Conservation (phyloP, 345 rosid species). For the Populus ilicifolia region DNA sequence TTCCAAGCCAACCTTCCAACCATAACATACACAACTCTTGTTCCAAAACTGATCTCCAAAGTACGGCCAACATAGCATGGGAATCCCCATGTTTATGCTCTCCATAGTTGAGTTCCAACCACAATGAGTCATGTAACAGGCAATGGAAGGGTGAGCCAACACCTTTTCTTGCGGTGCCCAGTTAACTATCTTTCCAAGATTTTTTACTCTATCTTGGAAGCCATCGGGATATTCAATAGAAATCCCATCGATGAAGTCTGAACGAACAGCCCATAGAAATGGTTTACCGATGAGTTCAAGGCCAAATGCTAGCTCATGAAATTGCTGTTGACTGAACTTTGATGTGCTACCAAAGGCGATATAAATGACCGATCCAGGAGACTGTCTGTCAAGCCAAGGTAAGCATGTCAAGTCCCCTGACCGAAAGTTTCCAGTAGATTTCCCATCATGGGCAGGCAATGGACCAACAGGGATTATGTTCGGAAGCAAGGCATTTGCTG, state of each 20-base stretch:
- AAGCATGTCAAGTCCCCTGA: conserved; percentile 6
- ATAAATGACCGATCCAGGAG: conserved; percentile 8
- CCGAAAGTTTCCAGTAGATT: background rate
- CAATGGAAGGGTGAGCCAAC: conserved; percentile 11
- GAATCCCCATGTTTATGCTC: conserved; percentile 1
- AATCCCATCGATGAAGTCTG: background rate
- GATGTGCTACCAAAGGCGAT: conserved; percentile 10
- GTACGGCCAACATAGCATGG: conserved; percentile 16
- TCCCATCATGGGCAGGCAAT: background rate
- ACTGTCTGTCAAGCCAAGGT: conserved; percentile 10
- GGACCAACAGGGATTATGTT: conserved; percentile 2
- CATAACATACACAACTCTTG: conserved; percentile 10
- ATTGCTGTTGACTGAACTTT: background rate
- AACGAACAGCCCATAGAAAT: conserved; percentile 7
- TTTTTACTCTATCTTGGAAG: background rate
- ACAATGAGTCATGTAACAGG: conserved; percentile 10
- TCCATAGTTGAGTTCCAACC: conserved; percentile 13
- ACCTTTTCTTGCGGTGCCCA: conserved; percentile 21
- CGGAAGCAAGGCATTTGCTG: background rate
- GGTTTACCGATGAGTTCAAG: conserved; percentile 5
- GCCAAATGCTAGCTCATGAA: conserved; percentile 7
- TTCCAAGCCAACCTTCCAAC: conserved; percentile 9
- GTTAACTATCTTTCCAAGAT: background rate
- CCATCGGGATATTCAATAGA: background rate
- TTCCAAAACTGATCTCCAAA: background rate